Base-by-base conservation (phyloP, 148 eudicot genomes). In the Chenopodium berlandieri region DNA sequence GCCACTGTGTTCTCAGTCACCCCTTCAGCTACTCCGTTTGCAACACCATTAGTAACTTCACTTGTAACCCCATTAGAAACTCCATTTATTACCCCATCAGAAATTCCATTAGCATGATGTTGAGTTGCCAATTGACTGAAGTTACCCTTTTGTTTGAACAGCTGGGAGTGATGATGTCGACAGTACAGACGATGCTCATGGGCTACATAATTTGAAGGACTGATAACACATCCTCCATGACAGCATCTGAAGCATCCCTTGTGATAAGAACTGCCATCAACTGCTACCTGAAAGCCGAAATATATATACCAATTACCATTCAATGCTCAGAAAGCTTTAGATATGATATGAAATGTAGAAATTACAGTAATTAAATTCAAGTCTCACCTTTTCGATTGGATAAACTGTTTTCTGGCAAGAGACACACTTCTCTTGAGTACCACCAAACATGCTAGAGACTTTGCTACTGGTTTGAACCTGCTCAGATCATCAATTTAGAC, bases 401-500 rank as follows among this genome's bases (percentile, higher is more conserved):
- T 94, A 94, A 44, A 94, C 98, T 40, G 94, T 94, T 87, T 89
- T 94, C 79, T 86, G 88, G 90, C 98, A 94, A 47, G 97, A 82
- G 74, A 94, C 88, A 75, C 98, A 94, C 79, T 94, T 92, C 40
- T 94, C 98, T 75, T 93, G 97, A 73, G 98, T 94, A 77, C 98
- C 97, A 14, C 88, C 95, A 86, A 94, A 94, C 82, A 94, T 75
- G 80, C 94, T 89, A 46, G 89, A 92, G 77, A 91, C 85, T 85
- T 76, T 92, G 89, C 80, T 90, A 86, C 79, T 92, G 71, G 84
- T 80, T 54, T 90, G 89, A 14, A 87, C 88, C 89, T 88, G 86
- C 23, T 80, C 65, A 75, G 9, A 48, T 22, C 20, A 60, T 14
- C 68, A 58, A 56, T 50, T 25, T 68, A 25, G 30, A 1, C 2